These are phyloP conservation scores for Yarrowia keelungensis DNA, from an alignment of 805 yeast species.

Conservation along the genomic window DNA sequence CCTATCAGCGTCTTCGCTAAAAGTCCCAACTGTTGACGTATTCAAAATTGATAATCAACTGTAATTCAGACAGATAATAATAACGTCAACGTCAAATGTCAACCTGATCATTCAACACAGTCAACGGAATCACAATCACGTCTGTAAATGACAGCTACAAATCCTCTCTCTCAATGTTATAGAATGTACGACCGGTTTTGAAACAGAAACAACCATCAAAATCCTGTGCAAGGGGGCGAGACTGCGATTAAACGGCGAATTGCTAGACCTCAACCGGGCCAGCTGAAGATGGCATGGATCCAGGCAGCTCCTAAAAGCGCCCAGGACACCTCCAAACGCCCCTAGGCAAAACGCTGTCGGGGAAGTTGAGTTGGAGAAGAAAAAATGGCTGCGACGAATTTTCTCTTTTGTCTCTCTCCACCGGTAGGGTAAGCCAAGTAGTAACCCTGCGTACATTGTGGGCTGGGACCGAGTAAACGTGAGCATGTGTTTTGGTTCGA, in stretches of 20 bases:
- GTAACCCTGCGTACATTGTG: slow-evolving; percentile 4
- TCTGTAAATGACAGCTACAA: too few species aligned
- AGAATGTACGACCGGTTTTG: slow-evolving; percentile 37
- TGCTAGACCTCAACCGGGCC: slow-evolving; percentile 39
- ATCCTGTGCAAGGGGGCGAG: slow-evolving; percentile 39
- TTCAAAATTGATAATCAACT: too few species aligned
- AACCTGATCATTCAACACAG: too few species aligned
- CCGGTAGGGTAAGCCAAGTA: slow-evolving; percentile 18
- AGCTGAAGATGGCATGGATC: slow-evolving; percentile 31
- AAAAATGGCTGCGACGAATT: neutral
- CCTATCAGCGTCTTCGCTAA: too few species aligned
- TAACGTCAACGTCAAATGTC: too few species aligned
- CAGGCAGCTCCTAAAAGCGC: neutral
- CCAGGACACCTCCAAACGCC: slow-evolving; percentile 37
- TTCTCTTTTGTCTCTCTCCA: neutral
- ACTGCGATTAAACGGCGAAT: slow-evolving; percentile 39
- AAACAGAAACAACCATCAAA: slow-evolving; percentile 36
- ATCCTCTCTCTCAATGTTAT: neutral
- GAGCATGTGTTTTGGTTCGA: neutral
- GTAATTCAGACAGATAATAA: too few species aligned
- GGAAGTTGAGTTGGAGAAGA: slow-evolving; percentile 38
- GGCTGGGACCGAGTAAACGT: slow-evolving; percentile 19
- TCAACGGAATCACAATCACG: too few species aligned
- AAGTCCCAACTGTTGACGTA: too few species aligned
- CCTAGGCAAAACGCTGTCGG: slow-evolving; percentile 39